Base-by-base conservation (phyloP, 805 yeast genomes). In the Wickerhamiella hasegawae region DNA sequence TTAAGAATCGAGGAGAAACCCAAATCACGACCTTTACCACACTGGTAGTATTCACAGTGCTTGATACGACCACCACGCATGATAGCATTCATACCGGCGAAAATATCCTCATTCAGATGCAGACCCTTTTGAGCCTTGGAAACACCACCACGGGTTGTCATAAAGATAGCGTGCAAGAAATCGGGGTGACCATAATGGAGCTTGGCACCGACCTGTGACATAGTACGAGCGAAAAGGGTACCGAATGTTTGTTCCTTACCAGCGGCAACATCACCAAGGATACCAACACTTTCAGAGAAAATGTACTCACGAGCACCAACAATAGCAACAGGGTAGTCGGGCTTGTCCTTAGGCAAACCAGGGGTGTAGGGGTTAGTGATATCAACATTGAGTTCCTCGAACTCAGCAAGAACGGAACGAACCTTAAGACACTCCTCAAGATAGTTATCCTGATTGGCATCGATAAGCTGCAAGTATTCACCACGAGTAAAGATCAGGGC, bases 241-340 rank as follows among this genome's bases (percentile, higher is more conserved):
- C 97, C 97, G 62, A 85, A 85, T 1, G 97, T 85, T 58, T 87
- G 95, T 53, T 85, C 97, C 56, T 85, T 85, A 6, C 94, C 95
- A 16, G 97, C 97, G 17, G 96, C 96, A 45, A 85, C 81, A 58
- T 85, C 96, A 32, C 96, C 97, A 28, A 85, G 62, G 10, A 85
- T 77, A 39, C 97, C 97, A 40, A 82, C 73, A 51, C 80, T 80
- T 57, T 85, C 96, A 2, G 94, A 79, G 59, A 87, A 87, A 21
- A 87, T 84, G 53, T 83, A 84, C 53, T 87, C 97, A 48, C 97
- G 71, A 1, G 96, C 94, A 29, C 97, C 96, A 29, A 87, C 68
- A 47, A 87, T 84, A 1, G 96, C 97, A 14, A 87, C 92, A 1
- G 90, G 85, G 44, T 43, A 37, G 18, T 41, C 41, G 21, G 56